These are phyloP conservation scores for Leptodermis oblonga DNA, from an alignment of 257 asterid species.

Conservation along the genomic window DNA sequence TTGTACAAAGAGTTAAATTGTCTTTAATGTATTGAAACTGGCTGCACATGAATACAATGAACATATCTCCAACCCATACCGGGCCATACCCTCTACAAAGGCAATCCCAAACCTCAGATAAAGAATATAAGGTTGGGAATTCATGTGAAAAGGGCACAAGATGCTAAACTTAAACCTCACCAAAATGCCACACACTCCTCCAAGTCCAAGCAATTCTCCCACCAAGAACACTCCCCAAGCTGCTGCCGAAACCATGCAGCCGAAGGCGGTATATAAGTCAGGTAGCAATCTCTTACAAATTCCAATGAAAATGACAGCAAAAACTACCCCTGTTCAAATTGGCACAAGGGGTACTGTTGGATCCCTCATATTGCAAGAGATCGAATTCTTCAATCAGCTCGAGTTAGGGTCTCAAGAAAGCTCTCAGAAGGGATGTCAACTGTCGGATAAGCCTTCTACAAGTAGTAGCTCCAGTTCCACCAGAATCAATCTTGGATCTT, in stretches of 20 bases:
- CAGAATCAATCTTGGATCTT: constrained; percentile 27
- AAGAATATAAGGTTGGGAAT: constrained; percentile 23
- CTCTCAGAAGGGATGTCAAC: constrained; percentile 17
- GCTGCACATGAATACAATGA: constrained; percentile 62
- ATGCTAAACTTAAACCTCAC: constrained; percentile 10
- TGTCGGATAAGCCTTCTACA: constrained; percentile 19
- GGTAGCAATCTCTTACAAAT: constrained; percentile 14
- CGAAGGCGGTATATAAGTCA: constrained; percentile 20
- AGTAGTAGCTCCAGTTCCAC: constrained; percentile 21
- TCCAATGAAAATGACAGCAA: constrained; percentile 29
- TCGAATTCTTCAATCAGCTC: constrained; percentile 28
- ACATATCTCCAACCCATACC: constrained; percentile 25
- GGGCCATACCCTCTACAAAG: constrained; percentile 5
- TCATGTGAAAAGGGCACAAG: constrained; percentile 20
- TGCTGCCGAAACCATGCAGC: constrained; percentile 23
- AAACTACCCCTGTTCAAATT: constrained; percentile 30
- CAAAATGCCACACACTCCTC: constrained; percentile 20
- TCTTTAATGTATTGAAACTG: constrained; percentile 38
- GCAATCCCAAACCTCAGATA: constrained; percentile 20
- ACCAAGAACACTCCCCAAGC: constrained; percentile 15
- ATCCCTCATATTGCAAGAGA: constrained; percentile 36
- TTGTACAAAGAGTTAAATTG: constrained; percentile 20
- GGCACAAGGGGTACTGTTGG: constrained; percentile 37
- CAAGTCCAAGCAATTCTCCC: constrained; percentile 28
- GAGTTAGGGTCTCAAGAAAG: constrained; percentile 20